Conservation (phyloP, 352 stramenopile species). For the Phytophthora pinifolia region DNA sequence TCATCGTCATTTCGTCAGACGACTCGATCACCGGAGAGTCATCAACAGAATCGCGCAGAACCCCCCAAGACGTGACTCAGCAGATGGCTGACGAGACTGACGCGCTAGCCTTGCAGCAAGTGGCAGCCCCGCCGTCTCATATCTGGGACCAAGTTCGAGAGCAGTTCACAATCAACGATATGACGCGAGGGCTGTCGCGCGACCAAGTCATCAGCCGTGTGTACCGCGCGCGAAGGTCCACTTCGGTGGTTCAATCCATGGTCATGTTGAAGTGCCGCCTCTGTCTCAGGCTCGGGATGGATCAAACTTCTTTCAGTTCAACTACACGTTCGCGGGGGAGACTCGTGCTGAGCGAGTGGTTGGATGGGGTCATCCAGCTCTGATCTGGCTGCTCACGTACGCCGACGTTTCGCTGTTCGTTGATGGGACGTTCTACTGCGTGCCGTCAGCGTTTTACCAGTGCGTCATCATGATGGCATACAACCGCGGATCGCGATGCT, state of each 20-base stretch:
- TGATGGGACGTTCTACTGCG: slow-evolving; percentile 25
- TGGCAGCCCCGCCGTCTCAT: slow-evolving; percentile 75
- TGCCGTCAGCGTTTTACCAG: slow-evolving; percentile 10
- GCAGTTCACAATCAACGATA: slow-evolving; percentile 84
- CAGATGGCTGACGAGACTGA: slow-evolving; percentile 7
- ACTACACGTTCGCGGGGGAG: slow-evolving; percentile 16
- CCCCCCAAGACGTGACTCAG: slow-evolving; percentile 1
- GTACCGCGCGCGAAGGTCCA: slow-evolving; percentile 1
- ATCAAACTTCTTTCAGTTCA: slow-evolving; percentile 24
- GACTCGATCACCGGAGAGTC: background rate
- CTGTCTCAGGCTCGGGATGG: slow-evolving; percentile 7
- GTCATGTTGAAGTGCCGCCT: slow-evolving; percentile 18
- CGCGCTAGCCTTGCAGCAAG: background rate
- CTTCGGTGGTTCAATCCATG: slow-evolving; percentile 13
- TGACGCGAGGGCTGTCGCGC: slow-evolving; percentile 52
- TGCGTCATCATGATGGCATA: slow-evolving; percentile 25
- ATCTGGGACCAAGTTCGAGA: slow-evolving; percentile 96
- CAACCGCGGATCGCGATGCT: slow-evolving; percentile 9
- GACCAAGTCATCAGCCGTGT: slow-evolving; percentile 87
- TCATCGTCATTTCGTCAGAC: background rate
- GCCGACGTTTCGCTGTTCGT: slow-evolving; percentile 20
- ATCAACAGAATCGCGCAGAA: background rate
- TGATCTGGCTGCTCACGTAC: slow-evolving; percentile 22
- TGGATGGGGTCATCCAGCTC: slow-evolving; percentile 19
- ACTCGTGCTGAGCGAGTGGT: slow-evolving; percentile 13